Base-by-base conservation (phyloP, 139 green algal genomes). In the Chlamydomonas incerta region DNA sequence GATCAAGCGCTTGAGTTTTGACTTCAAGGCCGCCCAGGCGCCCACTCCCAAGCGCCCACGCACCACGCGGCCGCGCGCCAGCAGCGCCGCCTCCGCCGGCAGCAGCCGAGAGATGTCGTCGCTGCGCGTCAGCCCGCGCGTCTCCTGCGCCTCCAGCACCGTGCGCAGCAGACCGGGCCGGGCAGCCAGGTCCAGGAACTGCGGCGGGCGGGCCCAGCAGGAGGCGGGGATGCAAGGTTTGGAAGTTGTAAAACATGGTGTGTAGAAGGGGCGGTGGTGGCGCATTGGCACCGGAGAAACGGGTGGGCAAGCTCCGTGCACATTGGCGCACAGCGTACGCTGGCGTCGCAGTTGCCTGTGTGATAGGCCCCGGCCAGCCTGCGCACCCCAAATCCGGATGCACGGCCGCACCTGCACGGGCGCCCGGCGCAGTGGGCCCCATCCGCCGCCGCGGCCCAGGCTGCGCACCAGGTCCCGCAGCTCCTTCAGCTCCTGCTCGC, bases 81-180 rank as follows among this genome's bases (percentile, higher is more conserved):
- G 46, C 47, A 72, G 52, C 35, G 82, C 70, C 72, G 82, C 86
- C 86, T 95, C 93, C 17, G 86, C 91, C 1, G 95, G 95, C 86
- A 98, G 92, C 80, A 98, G 92, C 65, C 95, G 92, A 67, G 88
- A 94, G 82, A 98, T 95, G 92, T 98, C 96, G 65, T 94, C 95
- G n/a, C 81, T 91, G 81, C 96, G 94, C 1, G 95, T 97, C 35
- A 98, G 90, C 4, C 95, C 95, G 28, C 94, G 91, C 5, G 96
- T 98, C 90, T 98, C 96, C 87, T 98, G 96, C 0, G 93, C 92
- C 82, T 98, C 94, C 77, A 98, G 91, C 21, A 93, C 75, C 31
- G 95, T 97, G 37, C 94, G 91, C 83, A 98, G 87, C 85, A 98
- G 91, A 57, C 96, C 96, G 14, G 91, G 90, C 41, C 96, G 91